Evolutionary conservation across 176 grass and related monocot genomes (phyloP).

Genomic region (Musa schizocarpa): DNA sequence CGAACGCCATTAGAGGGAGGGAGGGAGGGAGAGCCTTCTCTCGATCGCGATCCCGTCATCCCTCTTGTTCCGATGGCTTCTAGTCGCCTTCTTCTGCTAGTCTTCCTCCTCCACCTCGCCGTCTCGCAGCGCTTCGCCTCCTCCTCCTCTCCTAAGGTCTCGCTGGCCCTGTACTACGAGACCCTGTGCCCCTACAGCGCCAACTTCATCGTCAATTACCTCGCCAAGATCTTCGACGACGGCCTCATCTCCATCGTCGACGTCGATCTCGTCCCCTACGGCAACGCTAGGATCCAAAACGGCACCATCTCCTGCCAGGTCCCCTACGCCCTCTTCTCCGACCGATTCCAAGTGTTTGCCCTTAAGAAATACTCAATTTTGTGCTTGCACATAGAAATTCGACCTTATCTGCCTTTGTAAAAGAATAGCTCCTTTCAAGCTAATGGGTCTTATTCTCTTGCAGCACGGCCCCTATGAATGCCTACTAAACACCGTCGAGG

Average conservation of each 20-base stretch:
- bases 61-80: not conserved
- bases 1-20: too few species aligned
- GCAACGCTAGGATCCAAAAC: slow-evolving; percentile 53
- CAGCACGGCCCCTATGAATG: slow-evolving; percentile 85
- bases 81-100: slow-evolving; percentile 11
- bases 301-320: slow-evolving; percentile 73
- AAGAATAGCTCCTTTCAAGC: too few species aligned
- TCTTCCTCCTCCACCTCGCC: not conserved
- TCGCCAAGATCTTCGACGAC: slow-evolving; percentile 56
- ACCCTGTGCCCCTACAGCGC: slow-evolving; percentile 71
- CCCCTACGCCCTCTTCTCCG: not conserved
- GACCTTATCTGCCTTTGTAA: too few species aligned
- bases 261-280: slow-evolving; percentile 67
- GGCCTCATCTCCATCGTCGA: slow-evolving; percentile 50
- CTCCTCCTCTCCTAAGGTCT: slow-evolving; percentile 24
- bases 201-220: slow-evolving; percentile 56
- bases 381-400: too few species aligned
- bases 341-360: not conserved
- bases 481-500: slow-evolving; percentile 72
- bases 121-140: not conserved
- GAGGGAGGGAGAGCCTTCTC: too few species aligned
- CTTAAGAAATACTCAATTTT: too few species aligned
- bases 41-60: too few species aligned
- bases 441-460: slow-evolving; percentile 12
- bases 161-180: slow-evolving; percentile 80